Evolutionary conservation across 2,329 filamentous ascomycete genomes (phyloP).

Genomic region (Aspergillus sp.): DNA sequence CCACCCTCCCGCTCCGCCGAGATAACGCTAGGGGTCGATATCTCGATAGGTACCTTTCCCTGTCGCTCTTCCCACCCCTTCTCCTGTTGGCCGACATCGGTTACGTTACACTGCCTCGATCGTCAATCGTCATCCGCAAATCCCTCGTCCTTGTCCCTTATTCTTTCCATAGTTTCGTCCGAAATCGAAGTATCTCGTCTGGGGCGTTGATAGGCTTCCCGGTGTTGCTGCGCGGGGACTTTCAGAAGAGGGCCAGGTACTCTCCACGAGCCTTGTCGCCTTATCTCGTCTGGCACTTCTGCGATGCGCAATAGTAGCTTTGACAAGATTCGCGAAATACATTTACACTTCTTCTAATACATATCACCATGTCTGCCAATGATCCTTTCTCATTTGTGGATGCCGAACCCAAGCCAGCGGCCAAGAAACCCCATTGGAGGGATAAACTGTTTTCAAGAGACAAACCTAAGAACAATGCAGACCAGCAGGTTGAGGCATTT

Average conservation of each 20-base stretch:
- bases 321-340: not conserved
- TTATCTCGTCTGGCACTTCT: conserved; percentile 12
- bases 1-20: not conserved
- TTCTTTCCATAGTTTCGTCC: not conserved
- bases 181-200: not conserved
- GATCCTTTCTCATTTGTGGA: conserved; percentile 39
- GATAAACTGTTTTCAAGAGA: conserved; percentile 51
- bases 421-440: conserved; percentile 45
- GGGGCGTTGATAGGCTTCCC: not conserved
- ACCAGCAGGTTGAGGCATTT: conserved; percentile 57
- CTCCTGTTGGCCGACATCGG: not conserved
- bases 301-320: conserved; percentile 34
- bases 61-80: not conserved
- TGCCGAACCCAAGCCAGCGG: conserved; percentile 31
- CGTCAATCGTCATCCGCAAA: not conserved
- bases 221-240: conserved; percentile 13
- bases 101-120: conserved; percentile 4
- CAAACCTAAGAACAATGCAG: conserved; percentile 38
- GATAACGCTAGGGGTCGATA: conserved; percentile 7
- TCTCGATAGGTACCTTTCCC: conserved; percentile 3
- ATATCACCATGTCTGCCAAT: conserved; percentile 33
- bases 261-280: conserved; percentile 11
- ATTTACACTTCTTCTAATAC: conserved; percentile 9
- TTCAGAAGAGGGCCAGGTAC: conserved; percentile 14
- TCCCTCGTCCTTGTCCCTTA: too few species aligned